Conservation (phyloP, 192 early-diverging fungal genomes). For the Funneliformis geosporum region DNA sequence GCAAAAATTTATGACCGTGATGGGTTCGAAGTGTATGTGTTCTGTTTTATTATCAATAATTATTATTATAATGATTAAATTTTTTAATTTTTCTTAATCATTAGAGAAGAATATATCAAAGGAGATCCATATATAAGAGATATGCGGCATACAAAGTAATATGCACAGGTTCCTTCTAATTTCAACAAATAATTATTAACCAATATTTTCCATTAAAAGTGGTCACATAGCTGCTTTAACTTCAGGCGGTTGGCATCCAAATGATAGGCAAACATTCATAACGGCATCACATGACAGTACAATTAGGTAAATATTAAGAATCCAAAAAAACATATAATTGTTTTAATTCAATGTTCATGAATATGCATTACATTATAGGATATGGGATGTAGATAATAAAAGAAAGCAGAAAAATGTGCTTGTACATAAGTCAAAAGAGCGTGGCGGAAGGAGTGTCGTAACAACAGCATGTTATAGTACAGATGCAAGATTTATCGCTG, state of each 20-base stretch:
- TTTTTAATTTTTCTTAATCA: background rate
- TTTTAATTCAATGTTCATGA: slow-evolving; percentile 9
- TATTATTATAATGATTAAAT: background rate
- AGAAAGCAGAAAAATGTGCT: slow-evolving; percentile 76
- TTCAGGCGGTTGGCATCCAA: slow-evolving; percentile 78
- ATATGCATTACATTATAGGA: slow-evolving; percentile 36
- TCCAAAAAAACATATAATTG: background rate
- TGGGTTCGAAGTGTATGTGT: slow-evolving; percentile 61
- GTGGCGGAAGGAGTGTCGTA: slow-evolving; percentile 69
- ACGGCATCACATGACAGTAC: slow-evolving; percentile 84
- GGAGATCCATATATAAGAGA: slow-evolving; percentile 95
- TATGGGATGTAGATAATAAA: slow-evolving; percentile 82
- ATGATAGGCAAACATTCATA: slow-evolving; percentile 62
- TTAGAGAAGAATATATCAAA: slow-evolving; percentile 68
- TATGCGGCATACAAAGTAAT: slow-evolving; percentile 68
- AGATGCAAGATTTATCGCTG: slow-evolving; percentile 72
- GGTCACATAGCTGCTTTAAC: slow-evolving; percentile 87
- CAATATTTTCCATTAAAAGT: slow-evolving; percentile 34
- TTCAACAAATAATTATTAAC: background rate
- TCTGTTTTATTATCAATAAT: background rate
- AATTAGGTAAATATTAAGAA: slow-evolving; percentile 47
- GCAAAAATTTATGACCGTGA: slow-evolving; percentile 79
- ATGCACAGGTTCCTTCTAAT: background rate
- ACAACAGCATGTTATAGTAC: slow-evolving; percentile 70
- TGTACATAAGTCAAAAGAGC: slow-evolving; percentile 69